Percentiles rank a stretch among this genome's conserved stretches.
phyloP scores from a whole-genome alignment of 257 asterid genomes.

The Fraxinus anomala region DNA sequence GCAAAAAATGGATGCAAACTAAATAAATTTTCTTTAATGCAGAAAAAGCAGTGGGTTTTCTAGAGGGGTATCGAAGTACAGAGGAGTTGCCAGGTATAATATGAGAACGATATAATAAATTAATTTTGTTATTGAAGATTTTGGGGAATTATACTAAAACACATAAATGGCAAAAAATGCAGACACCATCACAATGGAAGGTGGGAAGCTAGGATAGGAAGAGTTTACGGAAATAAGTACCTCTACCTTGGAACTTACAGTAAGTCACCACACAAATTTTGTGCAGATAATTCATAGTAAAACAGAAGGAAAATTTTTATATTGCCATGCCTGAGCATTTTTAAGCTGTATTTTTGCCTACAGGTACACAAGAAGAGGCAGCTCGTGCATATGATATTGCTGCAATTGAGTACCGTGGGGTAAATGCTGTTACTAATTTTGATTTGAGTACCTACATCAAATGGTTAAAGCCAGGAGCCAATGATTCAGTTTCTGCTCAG shows the following conservation, averaged over 20 bases:
- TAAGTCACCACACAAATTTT: constrained; percentile 24
- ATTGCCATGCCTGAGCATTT: not conserved
- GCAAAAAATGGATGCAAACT: constrained; percentile 3
- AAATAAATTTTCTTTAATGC: constrained; percentile 1
- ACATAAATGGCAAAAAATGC: constrained; percentile 23
- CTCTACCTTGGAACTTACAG: constrained; percentile 71
- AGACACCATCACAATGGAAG: constrained; percentile 72
- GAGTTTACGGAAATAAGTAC: constrained; percentile 65
- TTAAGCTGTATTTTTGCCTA: not conserved
- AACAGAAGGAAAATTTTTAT: no score
- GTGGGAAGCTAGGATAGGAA: constrained; percentile 75
- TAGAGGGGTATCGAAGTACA: constrained; percentile 79
- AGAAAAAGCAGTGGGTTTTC: constrained; percentile 87
- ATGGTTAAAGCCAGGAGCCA: constrained; percentile 50
- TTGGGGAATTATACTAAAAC: not conserved
- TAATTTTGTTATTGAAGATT: constrained; percentile 4
- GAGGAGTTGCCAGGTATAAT: constrained; percentile 84
- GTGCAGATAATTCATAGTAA: not conserved
- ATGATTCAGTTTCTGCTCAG: constrained; percentile 27
- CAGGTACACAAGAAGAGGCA: constrained; percentile 71
- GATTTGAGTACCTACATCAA: constrained; percentile 59
- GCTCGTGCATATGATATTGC: constrained; percentile 68
- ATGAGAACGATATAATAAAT: not conserved
- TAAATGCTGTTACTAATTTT: constrained; percentile 60
- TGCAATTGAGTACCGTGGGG: constrained; percentile 64